Evolutionary conservation across 371 early-diverging fungal genomes (phyloP), one percentile per base, ranked within the genome.

Genomic region (Apophysomyces trapeziformis): DNA sequence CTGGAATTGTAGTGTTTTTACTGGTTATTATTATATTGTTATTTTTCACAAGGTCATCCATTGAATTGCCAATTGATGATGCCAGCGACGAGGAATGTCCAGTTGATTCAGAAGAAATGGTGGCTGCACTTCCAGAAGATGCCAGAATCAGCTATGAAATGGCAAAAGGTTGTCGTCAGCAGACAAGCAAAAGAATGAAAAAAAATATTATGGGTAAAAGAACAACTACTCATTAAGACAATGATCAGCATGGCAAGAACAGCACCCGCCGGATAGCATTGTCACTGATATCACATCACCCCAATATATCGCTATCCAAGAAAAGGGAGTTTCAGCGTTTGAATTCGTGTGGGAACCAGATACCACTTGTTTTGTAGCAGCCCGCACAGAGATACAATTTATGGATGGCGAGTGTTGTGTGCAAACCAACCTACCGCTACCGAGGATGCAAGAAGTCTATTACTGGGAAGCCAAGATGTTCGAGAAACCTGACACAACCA

Each of bases 291-390:
- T 90, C 45, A 89, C 89, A 5, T 74, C 82, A 47, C 83, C 88
- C 6, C 89, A 89, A 61, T 71, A 81, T 44, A 67, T 85, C 14
- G 83, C 86, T n/a, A 92, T 93, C 58, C 89, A 89, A 70, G 94
- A 93, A 71, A 91, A 92, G 74, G 94, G 94, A 58, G 93, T 93
- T 2, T 87, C 87, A 37, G 94, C 94, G 12, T 93, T 92, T 89
- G 89, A 92, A 71, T 92, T 93, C 79, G 90, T 86, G 57, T 84
- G 89, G 54, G 87, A 91, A 13, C 83, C 86, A 47, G 86, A 86
- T 32, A 76, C 86, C 36, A 88, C 87, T 63, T 80, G 84, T n/a
- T 85, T 89, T 78, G 88, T 91, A 6, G 86, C 90, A 50, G 91
- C 86, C 59, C 80, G 92, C 68, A 93, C 94, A 5, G 94, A 93